Evolutionary conservation across 2,329 filamentous ascomycete genomes (phyloP), one percentile per base, ranked within the genome.

Genomic region (Fusarium graminum): DNA sequence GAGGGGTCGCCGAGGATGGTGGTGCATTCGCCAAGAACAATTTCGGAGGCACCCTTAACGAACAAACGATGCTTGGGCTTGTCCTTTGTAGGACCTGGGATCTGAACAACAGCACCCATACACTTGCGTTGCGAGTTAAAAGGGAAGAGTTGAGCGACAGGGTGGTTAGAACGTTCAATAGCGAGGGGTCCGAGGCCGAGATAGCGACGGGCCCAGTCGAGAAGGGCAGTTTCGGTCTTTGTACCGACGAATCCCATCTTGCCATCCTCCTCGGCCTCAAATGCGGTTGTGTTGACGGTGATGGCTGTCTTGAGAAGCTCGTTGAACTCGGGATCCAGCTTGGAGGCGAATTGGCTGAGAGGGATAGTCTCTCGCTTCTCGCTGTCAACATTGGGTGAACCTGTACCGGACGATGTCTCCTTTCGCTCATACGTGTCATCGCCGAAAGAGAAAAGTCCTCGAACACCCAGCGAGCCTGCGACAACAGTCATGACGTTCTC

Each of bases 401-500:
- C 34, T 11, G 51, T 29, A n/a, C 50, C 16, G 6, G 61, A 50
- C 8, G 59, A 32, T 42, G 72, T 70, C 68, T 14, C 69, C 3
- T 63, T 42, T 47, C 71, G 73, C 13, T 69, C 50, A 43, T 80
- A 79, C 28, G 69, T 75, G 8, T 73, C 68, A 22, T 76, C 75
- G 10, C 89, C 89, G 42, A 91, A 77, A 0, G 40, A 34, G 13
- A 70, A 65, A 4, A 57, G 61, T 0, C 67, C 67, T 1, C 50
- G 54, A 34, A 54, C 50, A 2, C 67, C 67, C 7, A 70, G 12
- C 2, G 88, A 86, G 16, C 89, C 90, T 38, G 90, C 87, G 36
- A 92, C 89, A 2, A 92, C 89, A 0, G 88, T 90, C 88, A 91
- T 91, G 74, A 89, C 88, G 64, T 91, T 91, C 59, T 90, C 88